Percentiles rank a stretch among this genome's conserved stretches.
Conservation (phyloP, 306 rosid species). For the Potentilla sterilis region DNA sequence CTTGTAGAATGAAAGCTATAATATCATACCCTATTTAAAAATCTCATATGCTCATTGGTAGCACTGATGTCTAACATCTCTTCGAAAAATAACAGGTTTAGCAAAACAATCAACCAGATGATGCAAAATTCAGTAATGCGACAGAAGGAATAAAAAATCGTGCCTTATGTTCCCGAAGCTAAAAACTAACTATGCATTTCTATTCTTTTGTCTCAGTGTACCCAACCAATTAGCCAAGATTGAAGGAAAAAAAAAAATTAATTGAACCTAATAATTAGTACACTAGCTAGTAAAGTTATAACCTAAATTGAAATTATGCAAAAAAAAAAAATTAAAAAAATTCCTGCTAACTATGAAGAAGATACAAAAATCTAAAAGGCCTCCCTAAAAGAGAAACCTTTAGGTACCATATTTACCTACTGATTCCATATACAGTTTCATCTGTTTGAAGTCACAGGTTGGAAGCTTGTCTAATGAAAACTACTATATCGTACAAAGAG, state of each 20-base stretch:
- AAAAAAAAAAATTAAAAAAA: too few species aligned
- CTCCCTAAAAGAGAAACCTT: too few species aligned
- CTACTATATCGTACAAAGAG: background rate
- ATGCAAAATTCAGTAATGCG: background rate
- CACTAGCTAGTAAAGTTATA: too few species aligned
- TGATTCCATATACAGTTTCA: background rate
- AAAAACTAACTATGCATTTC: too few species aligned
- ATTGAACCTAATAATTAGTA: too few species aligned
- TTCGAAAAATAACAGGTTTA: background rate
- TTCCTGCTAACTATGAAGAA: too few species aligned
- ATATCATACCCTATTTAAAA: background rate
- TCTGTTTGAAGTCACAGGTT: background rate
- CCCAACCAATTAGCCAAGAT: too few species aligned
- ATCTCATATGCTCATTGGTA: background rate
- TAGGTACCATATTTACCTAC: background rate
- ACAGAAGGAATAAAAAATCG: background rate
- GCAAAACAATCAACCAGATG: slow-evolving; percentile 1
- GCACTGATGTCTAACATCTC: background rate
- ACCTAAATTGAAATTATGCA: too few species aligned
- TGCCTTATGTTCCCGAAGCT: too few species aligned
- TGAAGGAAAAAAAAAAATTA: too few species aligned
- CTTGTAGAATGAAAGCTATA: background rate
- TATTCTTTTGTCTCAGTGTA: too few species aligned
- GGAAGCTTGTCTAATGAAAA: background rate
- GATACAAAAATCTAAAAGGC: too few species aligned